phyloP scores from a whole-genome alignment of 495 filamentous ascomycete genomes.

The Cercophora sp. region DNA sequence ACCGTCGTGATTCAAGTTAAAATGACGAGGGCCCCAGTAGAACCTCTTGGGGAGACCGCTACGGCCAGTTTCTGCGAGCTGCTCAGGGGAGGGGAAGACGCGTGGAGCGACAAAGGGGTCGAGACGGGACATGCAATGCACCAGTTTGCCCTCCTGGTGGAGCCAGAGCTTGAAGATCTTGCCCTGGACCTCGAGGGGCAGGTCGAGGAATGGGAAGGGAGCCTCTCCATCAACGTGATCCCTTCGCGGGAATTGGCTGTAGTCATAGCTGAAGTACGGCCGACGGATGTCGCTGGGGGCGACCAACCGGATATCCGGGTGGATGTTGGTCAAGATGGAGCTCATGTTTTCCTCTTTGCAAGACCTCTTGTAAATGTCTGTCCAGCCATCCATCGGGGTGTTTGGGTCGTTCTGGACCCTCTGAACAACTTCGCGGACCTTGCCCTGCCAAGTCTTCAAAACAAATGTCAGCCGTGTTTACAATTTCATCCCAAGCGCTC shows the following conservation, averaged over 20 bases:
- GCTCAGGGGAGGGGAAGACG: constrained; percentile 14
- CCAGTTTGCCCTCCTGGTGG: constrained; percentile 17
- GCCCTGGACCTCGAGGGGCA: constrained; percentile 27
- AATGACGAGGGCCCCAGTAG: constrained; percentile 25
- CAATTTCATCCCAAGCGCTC: background rate
- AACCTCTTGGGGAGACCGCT: constrained; percentile 28
- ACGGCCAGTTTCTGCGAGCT: constrained; percentile 9
- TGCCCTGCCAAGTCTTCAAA: too few species aligned
- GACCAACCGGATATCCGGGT: constrained; percentile 25
- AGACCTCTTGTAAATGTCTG: constrained; percentile 9
- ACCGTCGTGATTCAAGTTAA: constrained; percentile 23
- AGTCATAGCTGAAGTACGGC: too few species aligned
- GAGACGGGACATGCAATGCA: constrained; percentile 40
- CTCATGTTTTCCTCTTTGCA: constrained; percentile 39
- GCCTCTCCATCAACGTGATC: too few species aligned
- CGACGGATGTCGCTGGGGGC: background rate
- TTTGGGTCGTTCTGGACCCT: background rate
- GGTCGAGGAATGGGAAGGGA: constrained; percentile 25
- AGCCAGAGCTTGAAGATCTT: constrained; percentile 30
- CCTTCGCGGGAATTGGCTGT: too few species aligned
- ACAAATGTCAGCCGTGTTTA: background rate
- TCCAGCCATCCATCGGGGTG: background rate
- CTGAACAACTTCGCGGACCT: too few species aligned
- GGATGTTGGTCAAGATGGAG: constrained; percentile 7
- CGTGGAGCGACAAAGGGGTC: constrained; percentile 26